Percentiles rank a stretch among this genome's conserved stretches.
Evolutionary conservation across 2,329 filamentous ascomycete species (phyloP).

Genomic region (Colletotrichum costaricense): DNA sequence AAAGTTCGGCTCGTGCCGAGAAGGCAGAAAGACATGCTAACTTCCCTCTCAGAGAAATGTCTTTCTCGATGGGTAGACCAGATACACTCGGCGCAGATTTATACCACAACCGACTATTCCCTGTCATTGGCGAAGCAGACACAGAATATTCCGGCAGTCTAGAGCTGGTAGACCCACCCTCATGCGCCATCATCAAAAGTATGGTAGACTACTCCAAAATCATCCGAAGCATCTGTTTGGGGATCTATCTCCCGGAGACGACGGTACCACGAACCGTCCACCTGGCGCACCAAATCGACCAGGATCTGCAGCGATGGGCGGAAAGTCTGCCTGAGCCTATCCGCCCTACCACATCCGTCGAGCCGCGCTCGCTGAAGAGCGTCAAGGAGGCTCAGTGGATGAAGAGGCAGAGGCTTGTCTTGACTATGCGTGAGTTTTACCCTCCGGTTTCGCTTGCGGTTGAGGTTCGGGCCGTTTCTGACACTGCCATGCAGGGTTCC

Average conservation of each 20-base stretch:
- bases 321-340: slow-evolving; percentile 38
- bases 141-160: not conserved
- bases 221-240: slow-evolving; percentile 40
- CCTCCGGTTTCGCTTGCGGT: no score
- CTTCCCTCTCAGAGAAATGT: slow-evolving; percentile 51
- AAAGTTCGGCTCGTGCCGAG: not conserved
- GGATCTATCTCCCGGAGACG: slow-evolving; percentile 40
- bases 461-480: not conserved
- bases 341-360: slow-evolving; percentile 33
- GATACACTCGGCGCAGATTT: slow-evolving; percentile 60
- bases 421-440: slow-evolving; percentile 38
- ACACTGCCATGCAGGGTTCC: slow-evolving; percentile 35
- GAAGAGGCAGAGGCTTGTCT: slow-evolving; percentile 41
- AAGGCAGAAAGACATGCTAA: slow-evolving; percentile 1
- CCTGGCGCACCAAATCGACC: slow-evolving; percentile 39
- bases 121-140: slow-evolving; percentile 37
- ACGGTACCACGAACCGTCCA: slow-evolving; percentile 36
- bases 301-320: slow-evolving; percentile 40
- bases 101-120: slow-evolving; percentile 56
- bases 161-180: slow-evolving; percentile 40
- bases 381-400: slow-evolving; percentile 40
- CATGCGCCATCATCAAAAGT: slow-evolving; percentile 41
- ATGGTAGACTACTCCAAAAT: slow-evolving; percentile 44
- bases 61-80: slow-evolving; percentile 59
- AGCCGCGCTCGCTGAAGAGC: slow-evolving; percentile 34